These are phyloP conservation scores for Diaporthe caulivora DNA, from an alignment of 2,329 filamentous ascomycete species.

Conservation along the genomic window DNA sequence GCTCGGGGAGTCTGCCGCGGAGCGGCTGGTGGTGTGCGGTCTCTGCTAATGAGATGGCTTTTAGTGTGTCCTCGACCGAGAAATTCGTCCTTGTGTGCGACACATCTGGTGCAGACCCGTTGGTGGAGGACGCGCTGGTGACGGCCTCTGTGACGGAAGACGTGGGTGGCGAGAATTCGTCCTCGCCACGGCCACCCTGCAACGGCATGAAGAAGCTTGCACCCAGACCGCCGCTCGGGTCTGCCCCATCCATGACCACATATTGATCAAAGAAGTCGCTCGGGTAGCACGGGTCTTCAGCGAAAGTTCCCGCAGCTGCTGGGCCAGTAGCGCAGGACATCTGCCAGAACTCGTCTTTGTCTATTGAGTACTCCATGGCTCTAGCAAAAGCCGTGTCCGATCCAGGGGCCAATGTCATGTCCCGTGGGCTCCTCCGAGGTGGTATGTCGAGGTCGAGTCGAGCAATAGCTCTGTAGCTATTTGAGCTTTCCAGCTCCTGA, in stretches of 20 bases:
- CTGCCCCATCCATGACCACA: conserved; percentile 36
- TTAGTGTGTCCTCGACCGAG: conserved; percentile 28
- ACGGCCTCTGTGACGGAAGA: conserved; percentile 14
- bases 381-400: conserved; percentile 30
- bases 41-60: conserved; percentile 25
- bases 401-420: conserved; percentile 26
- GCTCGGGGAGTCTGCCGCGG: conserved; percentile 4
- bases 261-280: conserved; percentile 39
- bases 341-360: conserved; percentile 40
- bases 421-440: background rate
- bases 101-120: conserved; percentile 27
- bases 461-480: conserved; percentile 9
- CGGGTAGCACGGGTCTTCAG: conserved; percentile 23
- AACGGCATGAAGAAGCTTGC: conserved; percentile 34
- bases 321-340: conserved; percentile 30
- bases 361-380: conserved; percentile 37
- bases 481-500: conserved; percentile 10
- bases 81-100: conserved; percentile 26
- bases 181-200: conserved; percentile 1
- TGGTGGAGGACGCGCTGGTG: conserved; percentile 21
- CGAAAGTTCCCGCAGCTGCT: conserved; percentile 1
- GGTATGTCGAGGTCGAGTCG: background rate
- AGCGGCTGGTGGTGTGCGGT: conserved; percentile 29
- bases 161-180: conserved; percentile 28
- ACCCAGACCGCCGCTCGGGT: conserved; percentile 11